These are phyloP conservation scores for Didymella exigua DNA, from an alignment of 2,329 filamentous ascomycete genomes.

Conservation along the genomic window DNA sequence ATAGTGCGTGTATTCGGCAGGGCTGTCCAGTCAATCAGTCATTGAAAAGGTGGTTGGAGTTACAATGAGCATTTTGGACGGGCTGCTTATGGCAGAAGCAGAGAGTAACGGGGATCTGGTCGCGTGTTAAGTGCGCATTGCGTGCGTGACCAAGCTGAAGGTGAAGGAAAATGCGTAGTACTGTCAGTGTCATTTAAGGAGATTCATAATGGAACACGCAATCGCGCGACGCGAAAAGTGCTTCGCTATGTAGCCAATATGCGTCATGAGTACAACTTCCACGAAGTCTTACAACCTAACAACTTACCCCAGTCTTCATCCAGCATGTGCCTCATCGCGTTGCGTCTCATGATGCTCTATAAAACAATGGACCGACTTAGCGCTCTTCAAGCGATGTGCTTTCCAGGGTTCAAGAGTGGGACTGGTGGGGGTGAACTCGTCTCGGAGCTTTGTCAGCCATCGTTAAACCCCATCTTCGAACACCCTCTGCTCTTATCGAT, in stretches of 20 bases:
- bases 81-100: neutral
- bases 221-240: neutral
- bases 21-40: neutral
- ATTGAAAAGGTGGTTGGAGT: neutral
- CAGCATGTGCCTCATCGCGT: neutral
- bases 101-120: neutral
- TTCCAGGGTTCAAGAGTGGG: constrained; percentile 8
- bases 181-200: neutral
- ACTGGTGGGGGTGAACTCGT: neutral
- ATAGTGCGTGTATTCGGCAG: neutral
- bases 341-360: neutral
- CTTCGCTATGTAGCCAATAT: neutral
- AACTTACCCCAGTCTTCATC: neutral
- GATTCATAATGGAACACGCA: too few relatives aligned
- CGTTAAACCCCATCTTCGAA: constrained; percentile 2
- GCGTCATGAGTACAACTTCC: neutral
- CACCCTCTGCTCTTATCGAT: constrained; percentile 3
- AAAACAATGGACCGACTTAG: neutral
- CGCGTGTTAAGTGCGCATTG: neutral
- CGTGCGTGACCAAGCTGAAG: neutral
- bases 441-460: constrained; percentile 1
- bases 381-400: neutral
- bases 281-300: neutral
- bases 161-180: neutral
- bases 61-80: neutral